A percentile compares a stretch with the other conserved stretches of the same genome.
These are phyloP conservation scores for Castanea mollissima DNA, from an alignment of 306 rosid species.

Conservation along the genomic window DNA sequence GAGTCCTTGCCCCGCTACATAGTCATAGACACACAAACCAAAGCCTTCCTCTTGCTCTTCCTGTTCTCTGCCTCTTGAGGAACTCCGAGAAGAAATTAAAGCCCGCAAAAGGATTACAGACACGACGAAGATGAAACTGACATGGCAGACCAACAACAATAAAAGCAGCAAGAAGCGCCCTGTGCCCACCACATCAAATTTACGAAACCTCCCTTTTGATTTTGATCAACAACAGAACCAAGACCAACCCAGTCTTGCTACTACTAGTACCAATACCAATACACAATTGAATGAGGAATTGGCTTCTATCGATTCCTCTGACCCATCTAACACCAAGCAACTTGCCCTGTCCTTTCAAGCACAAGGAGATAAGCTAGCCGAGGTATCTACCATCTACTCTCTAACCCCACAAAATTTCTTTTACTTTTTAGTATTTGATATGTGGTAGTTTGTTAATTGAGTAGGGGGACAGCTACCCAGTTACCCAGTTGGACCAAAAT, in stretches of 20 bases:
- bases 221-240: slow-evolving; percentile 26
- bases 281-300: neutral
- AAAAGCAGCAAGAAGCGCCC: slow-evolving; percentile 33
- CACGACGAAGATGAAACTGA: slow-evolving; percentile 36
- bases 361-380: slow-evolving; percentile 47
- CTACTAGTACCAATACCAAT: neutral
- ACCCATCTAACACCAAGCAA: slow-evolving; percentile 13
- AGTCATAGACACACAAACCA: too few relatives aligned
- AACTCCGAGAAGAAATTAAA: neutral
- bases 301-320: slow-evolving; percentile 3
- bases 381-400: slow-evolving; percentile 12
- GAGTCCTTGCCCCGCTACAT: too few relatives aligned
- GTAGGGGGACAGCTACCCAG: neutral
- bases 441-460: neutral
- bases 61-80: neutral
- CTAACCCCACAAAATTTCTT: neutral
- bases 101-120: neutral
- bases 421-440: neutral
- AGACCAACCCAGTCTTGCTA: neutral
- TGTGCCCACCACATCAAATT: slow-evolving; percentile 27
- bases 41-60: too few relatives aligned
- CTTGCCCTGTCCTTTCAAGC: slow-evolving; percentile 40
- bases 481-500: neutral
- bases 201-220: slow-evolving; percentile 41
- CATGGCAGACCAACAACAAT: slow-evolving; percentile 33